phyloP scores from a whole-genome alignment of 148 eudicot genomes.

The Agrostemma githago region DNA sequence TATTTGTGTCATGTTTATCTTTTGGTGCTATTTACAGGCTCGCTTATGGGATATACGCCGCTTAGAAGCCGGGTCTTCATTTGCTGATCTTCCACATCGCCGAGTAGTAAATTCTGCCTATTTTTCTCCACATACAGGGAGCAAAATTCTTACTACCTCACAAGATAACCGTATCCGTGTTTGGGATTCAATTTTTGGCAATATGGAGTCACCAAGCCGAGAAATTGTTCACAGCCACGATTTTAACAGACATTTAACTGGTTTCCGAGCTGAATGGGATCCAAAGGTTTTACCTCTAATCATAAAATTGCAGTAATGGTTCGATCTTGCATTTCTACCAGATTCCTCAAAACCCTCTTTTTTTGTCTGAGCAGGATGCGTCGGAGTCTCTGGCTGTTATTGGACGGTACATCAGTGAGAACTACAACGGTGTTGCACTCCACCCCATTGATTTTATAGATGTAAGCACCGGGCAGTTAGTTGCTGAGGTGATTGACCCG shows the following conservation, averaged over 20 bases:
- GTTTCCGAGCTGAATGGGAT: constrained; percentile 97
- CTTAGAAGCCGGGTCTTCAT: constrained; percentile 64
- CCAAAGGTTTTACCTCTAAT: constrained; percentile 60
- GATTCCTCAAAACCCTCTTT: neutral
- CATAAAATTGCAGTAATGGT: neutral
- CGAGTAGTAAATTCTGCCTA: constrained; percentile 97
- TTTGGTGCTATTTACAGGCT: constrained; percentile 41
- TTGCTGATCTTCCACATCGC: constrained; percentile 60
- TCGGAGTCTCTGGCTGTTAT: constrained; percentile 89
- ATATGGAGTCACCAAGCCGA: constrained; percentile 83
- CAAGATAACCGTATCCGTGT: constrained; percentile 89
- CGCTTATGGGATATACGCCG: constrained; percentile 91
- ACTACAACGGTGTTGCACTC: constrained; percentile 75
- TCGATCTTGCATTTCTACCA: neutral
- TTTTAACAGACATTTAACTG: constrained; percentile 87
- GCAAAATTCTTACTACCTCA: constrained; percentile 88
- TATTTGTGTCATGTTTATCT: neutral
- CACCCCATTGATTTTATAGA: constrained; percentile 96
- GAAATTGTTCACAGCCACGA: constrained; percentile 98
- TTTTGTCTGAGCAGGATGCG: constrained; percentile 54
- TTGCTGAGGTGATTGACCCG: constrained; percentile 94
- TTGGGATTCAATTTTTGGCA: constrained; percentile 83
- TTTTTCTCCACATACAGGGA: constrained; percentile 85
- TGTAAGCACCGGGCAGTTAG: constrained; percentile 76
- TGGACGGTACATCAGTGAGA: constrained; percentile 96